Evolutionary conservation across 148 eudicot genomes (phyloP).

Genomic region (Cornus controversa): DNA sequence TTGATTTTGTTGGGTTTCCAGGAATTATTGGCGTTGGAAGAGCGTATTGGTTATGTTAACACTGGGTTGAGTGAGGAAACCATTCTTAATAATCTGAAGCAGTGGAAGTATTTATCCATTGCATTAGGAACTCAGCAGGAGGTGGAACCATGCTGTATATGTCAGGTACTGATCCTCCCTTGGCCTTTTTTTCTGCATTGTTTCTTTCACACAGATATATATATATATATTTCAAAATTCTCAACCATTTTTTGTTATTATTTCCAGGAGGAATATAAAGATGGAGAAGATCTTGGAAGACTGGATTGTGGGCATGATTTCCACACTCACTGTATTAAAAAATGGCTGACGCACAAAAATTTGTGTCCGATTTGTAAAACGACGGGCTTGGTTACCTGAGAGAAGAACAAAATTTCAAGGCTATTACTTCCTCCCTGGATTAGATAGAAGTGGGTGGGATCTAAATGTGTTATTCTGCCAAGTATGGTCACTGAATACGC

Average conservation of each 20-base stretch:
- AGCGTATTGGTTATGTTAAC: slow-evolving; percentile 80
- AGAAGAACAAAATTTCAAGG: not conserved
- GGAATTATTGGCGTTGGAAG: slow-evolving; percentile 92
- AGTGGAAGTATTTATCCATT: slow-evolving; percentile 38
- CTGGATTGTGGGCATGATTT: slow-evolving; percentile 91
- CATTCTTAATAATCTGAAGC: slow-evolving; percentile 54
- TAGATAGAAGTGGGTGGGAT: slow-evolving; percentile 1
- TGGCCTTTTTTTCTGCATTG: not conserved
- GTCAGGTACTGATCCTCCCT: slow-evolving; percentile 52
- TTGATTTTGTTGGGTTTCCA: slow-evolving; percentile 17
- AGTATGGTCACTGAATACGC: too few relatives aligned
- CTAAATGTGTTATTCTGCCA: not conserved
- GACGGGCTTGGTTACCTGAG: slow-evolving; percentile 49
- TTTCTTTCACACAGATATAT: not conserved
- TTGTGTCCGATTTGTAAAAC: slow-evolving; percentile 95
- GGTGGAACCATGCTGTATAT: slow-evolving; percentile 84
- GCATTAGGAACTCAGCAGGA: slow-evolving; percentile 40
- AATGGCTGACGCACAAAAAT: slow-evolving; percentile 88
- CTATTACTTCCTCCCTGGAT: not conserved
- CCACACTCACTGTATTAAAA: slow-evolving; percentile 73
- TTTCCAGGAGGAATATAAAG: slow-evolving; percentile 69
- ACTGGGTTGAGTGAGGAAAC: slow-evolving; percentile 82
- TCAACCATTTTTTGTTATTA: not conserved
- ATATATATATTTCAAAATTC: not conserved
- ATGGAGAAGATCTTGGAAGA: slow-evolving; percentile 73